Percentiles rank a stretch among this genome's conserved stretches.
Conservation (phyloP, 306 rosid species). For the Begonia peltatifolia region DNA sequence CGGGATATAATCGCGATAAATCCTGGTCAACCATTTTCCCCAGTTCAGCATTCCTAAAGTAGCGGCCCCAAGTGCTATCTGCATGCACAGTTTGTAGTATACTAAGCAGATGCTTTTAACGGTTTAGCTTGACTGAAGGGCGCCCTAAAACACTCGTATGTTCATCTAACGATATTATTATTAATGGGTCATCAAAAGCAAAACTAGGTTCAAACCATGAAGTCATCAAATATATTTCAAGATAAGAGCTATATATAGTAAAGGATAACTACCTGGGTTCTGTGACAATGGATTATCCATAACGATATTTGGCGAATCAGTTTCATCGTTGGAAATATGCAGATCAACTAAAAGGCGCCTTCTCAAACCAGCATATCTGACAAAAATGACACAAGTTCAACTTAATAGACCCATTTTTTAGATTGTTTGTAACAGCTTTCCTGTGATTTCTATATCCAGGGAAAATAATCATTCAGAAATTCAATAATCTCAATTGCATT, state of each 20-base stretch:
- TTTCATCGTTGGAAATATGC: constrained; percentile 55
- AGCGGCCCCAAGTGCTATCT: constrained; percentile 99
- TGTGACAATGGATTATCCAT: constrained; percentile 92
- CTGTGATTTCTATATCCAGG: too few species aligned
- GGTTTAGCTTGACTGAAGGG: too few species aligned
- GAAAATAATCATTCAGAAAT: too few species aligned
- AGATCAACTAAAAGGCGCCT: constrained; percentile 87
- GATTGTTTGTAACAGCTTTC: not conserved
- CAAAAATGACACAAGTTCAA: not conserved
- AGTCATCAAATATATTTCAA: too few species aligned
- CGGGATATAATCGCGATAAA: constrained; percentile 91
- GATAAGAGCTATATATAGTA: too few species aligned
- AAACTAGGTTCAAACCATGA: too few species aligned
- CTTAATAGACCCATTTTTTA: not conserved
- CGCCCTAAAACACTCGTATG: too few species aligned
- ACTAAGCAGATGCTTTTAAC: not conserved
- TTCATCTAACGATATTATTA: too few species aligned
- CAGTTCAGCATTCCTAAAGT: constrained; percentile 83
- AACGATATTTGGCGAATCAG: constrained; percentile 43
- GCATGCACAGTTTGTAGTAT: constrained; percentile 18
- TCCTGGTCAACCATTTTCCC: constrained; percentile 98
- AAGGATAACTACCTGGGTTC: constrained; percentile 61
- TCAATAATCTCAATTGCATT: too few species aligned
- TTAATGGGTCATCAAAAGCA: too few species aligned
- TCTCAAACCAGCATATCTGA: constrained; percentile 87